Evolutionary conservation across 768 basidiomycete species (phyloP).

Genomic region (Aureoboletus auriporus): DNA sequence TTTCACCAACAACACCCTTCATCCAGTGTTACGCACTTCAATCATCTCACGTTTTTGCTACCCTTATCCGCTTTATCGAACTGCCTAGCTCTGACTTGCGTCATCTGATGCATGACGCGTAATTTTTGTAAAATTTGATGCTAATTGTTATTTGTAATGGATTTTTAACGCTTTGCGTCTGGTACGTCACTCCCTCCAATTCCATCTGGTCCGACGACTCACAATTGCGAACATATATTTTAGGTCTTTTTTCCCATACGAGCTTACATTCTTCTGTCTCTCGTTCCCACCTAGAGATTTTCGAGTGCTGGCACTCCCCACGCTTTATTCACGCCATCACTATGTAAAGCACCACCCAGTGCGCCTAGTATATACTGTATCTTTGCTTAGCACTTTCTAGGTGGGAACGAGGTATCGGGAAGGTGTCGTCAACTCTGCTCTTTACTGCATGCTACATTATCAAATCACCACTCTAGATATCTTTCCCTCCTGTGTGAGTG

Average conservation of each 20-base stretch:
- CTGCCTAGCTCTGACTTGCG: not conserved
- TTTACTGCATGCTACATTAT: no score
- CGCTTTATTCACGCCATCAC: not conserved
- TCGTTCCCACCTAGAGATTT: not conserved
- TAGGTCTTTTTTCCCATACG: not conserved
- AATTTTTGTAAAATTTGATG: not conserved
- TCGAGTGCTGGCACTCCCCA: not conserved
- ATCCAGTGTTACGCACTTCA: not conserved
- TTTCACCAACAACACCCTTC: not conserved
- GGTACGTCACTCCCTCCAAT: no score
- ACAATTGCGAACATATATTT: not conserved
- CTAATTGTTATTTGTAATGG: conserved; percentile 1
- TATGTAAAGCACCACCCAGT: conserved; percentile 9
- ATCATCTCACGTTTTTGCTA: not conserved
- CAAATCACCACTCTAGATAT: no score
- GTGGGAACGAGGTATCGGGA: not conserved
- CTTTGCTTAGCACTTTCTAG: conserved; percentile 3
- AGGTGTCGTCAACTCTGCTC: no score
- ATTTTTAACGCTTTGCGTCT: not conserved
- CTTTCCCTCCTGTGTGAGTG: no score
- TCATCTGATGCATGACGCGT: not conserved
- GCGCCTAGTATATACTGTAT: conserved; percentile 11
- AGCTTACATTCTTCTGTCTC: not conserved
- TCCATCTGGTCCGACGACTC: not conserved
- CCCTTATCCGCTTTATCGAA: not conserved